Evolutionary conservation across 345 rosid species (phyloP).

Genomic region (Salix caprea): DNA sequence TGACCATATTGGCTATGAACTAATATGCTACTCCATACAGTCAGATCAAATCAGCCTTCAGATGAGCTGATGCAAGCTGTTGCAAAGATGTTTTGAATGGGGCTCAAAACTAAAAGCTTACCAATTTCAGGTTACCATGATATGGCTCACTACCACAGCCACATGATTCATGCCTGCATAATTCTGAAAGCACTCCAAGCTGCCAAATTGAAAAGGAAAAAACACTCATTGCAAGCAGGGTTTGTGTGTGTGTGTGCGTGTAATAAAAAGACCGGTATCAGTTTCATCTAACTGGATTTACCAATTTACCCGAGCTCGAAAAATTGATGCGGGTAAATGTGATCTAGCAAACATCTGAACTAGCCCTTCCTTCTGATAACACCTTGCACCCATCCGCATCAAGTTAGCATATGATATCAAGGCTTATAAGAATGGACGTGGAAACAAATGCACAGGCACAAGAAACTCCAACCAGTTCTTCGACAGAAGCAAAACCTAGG

Average conservation of each 20-base stretch:
- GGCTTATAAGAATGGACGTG: background rate
- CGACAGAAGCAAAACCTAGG: background rate
- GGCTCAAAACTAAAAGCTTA: slow-evolving; percentile 26
- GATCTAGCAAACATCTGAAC: slow-evolving; percentile 56
- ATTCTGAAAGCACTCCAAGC: slow-evolving; percentile 64
- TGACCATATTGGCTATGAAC: background rate
- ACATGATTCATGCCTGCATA: slow-evolving; percentile 52
- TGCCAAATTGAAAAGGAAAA: slow-evolving; percentile 24
- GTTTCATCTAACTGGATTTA: slow-evolving; percentile 23
- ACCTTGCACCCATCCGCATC: slow-evolving; percentile 44
- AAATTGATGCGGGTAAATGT: slow-evolving; percentile 46
- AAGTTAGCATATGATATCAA: slow-evolving; percentile 27
- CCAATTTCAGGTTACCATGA: slow-evolving; percentile 56
- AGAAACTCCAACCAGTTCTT: slow-evolving; percentile 4
- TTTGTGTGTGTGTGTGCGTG: background rate
- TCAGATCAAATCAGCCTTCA: background rate
- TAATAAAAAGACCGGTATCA: slow-evolving; percentile 9
- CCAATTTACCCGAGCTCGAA: slow-evolving; percentile 69
- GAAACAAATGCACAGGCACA: slow-evolving; percentile 12
- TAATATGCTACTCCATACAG: background rate
- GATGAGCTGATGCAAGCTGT: slow-evolving; percentile 3
- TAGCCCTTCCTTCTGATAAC: slow-evolving; percentile 67
- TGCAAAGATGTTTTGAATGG: background rate
- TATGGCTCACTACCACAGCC: slow-evolving; percentile 47
- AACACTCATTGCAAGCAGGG: too few species aligned